Conservation (phyloP, 2,329 filamentous ascomycete species). For the Talaromyces sp. region DNA sequence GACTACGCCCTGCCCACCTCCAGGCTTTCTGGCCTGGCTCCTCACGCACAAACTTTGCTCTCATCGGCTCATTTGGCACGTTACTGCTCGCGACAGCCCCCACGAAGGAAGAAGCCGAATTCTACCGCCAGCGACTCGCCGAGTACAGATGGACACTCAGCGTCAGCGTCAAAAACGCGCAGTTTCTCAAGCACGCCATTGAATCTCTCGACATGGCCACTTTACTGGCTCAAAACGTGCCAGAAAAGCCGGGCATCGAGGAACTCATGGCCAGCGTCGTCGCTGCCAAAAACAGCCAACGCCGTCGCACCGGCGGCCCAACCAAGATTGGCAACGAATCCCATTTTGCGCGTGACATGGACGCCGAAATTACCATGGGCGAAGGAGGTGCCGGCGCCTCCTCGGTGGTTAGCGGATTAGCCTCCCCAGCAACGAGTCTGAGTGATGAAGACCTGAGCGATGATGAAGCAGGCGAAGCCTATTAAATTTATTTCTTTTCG, state of each 20-base stretch:
- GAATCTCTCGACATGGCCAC: conserved; percentile 70
- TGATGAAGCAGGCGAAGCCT: conserved; percentile 8
- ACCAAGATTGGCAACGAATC: conserved; percentile 11
- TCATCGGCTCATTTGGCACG: conserved; percentile 90
- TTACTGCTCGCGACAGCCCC: conserved; percentile 85
- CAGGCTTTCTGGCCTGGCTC: conserved; percentile 72
- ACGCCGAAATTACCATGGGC: background rate
- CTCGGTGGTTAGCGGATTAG: conserved; percentile 33
- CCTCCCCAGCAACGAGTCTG: conserved; percentile 28
- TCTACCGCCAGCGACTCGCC: conserved; percentile 76
- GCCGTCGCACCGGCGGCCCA: conserved; percentile 24
- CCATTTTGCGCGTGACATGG: background rate
- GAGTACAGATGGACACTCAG: conserved; percentile 94
- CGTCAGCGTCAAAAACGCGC: conserved; percentile 70
- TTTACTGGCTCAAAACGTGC: conserved; percentile 62
- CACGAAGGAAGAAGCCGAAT: conserved; percentile 81
- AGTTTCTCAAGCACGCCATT: conserved; percentile 59
- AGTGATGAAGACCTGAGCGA: conserved; percentile 11
- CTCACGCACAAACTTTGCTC: conserved; percentile 67
- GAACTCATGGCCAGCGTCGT: conserved; percentile 33
- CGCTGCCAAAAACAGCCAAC: conserved; percentile 17
- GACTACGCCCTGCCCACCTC: conserved; percentile 77
- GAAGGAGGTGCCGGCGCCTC: conserved; percentile 15
- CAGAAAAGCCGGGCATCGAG: conserved; percentile 62
- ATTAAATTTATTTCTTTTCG: background rate